Evolutionary conservation across 306 rosid species (phyloP).

Genomic region (Inga laurina): DNA sequence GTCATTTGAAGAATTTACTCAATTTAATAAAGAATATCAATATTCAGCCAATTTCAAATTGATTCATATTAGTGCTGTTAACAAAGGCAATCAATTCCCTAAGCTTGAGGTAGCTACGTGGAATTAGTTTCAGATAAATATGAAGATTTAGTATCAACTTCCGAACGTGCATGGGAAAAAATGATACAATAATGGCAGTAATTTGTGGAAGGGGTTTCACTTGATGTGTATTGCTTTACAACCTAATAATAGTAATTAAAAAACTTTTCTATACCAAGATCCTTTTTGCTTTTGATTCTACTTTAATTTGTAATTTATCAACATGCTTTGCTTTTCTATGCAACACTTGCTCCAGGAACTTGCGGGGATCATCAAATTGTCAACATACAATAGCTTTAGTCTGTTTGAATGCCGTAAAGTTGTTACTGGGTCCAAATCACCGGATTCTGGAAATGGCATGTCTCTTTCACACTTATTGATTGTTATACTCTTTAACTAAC

Average conservation of each 20-base stretch:
- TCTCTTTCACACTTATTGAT: constrained; percentile 25
- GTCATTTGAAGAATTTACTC: neutral
- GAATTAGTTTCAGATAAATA: neutral
- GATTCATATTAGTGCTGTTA: neutral
- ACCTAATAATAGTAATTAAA: too few species aligned
- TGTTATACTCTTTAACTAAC: constrained; percentile 16
- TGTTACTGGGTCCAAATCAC: constrained; percentile 76
- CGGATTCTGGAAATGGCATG: constrained; percentile 83
- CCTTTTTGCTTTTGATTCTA: too few species aligned
- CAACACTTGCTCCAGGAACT: constrained; percentile 70
- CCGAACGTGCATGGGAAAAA: too few species aligned
- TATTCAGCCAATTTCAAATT: constrained; percentile 11
- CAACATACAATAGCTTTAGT: constrained; percentile 82
- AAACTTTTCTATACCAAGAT: too few species aligned
- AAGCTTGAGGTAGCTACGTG: constrained; percentile 8
- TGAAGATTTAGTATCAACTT: neutral
- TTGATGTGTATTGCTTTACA: too few species aligned
- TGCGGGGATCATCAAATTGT: constrained; percentile 80
- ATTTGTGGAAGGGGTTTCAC: too few species aligned
- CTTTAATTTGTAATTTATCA: too few species aligned
- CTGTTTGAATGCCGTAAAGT: constrained; percentile 92
- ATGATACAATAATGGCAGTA: too few species aligned
- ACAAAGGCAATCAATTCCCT: neutral
- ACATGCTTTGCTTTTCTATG: neutral
- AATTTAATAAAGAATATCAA: neutral